phyloP scores from a whole-genome alignment of 2,329 filamentous ascomycete genomes.

The Clonostachys chloroleuca region DNA sequence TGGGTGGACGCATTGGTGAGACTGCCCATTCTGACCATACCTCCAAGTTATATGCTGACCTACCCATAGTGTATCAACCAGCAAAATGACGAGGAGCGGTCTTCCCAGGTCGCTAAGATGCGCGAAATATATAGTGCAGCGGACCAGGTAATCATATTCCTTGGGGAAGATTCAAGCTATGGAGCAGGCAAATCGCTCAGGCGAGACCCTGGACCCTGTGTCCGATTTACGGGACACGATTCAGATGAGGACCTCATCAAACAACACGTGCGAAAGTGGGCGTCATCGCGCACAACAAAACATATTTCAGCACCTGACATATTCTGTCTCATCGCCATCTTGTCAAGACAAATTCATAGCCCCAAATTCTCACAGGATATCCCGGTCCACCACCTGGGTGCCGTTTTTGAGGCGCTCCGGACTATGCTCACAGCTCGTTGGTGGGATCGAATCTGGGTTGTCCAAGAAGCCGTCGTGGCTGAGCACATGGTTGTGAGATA shows the following conservation, averaged over 20 bases:
- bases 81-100: background rate
- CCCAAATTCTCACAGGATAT: background rate
- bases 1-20: background rate
- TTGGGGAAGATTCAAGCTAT: background rate
- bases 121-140: background rate
- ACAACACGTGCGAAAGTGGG: no score
- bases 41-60: background rate
- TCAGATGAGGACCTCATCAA: background rate
- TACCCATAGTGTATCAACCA: constrained; percentile 3
- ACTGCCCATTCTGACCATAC: background rate
- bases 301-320: background rate
- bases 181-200: no score
- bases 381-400: background rate
- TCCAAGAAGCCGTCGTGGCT: background rate
- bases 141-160: background rate
- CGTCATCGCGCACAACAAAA: background rate
- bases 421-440: background rate
- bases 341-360: background rate
- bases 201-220: background rate
- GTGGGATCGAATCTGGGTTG: background rate
- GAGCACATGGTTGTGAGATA: background rate
- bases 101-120: constrained; percentile 2
- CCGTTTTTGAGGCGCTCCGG: background rate
- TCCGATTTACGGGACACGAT: background rate
- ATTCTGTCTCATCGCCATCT: background rate